Evolutionary conservation across 2,329 filamentous ascomycete species (phyloP).

Genomic region (Chrysosphaeria jannelii): DNA sequence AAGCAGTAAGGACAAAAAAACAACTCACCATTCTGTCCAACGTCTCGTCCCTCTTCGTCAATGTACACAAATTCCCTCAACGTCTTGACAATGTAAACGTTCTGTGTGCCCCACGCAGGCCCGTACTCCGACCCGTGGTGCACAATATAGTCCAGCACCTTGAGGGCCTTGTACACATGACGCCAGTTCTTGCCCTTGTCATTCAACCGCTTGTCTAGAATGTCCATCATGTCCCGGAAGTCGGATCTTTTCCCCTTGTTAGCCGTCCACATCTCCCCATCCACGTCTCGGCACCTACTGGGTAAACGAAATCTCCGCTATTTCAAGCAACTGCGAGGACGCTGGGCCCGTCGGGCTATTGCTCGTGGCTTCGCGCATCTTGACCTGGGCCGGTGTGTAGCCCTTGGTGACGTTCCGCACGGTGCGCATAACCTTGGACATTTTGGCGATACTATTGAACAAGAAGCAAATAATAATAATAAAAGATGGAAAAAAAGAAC

Average conservation of each 20-base stretch:
- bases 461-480: not conserved
- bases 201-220: slow-evolving; percentile 94
- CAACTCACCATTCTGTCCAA: slow-evolving; percentile 63
- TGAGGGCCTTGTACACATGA: slow-evolving; percentile 88
- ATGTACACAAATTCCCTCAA: slow-evolving; percentile 89
- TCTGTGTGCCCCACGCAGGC: slow-evolving; percentile 93
- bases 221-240: slow-evolving; percentile 99
- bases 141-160: slow-evolving; percentile 90
- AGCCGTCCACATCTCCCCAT: too few relatives aligned
- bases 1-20: not conserved
- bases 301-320: slow-evolving; percentile 91
- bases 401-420: slow-evolving; percentile 99
- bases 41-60: slow-evolving; percentile 82
- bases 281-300: slow-evolving; percentile 33
- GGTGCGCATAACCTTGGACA: slow-evolving; percentile 93
- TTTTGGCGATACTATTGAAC: slow-evolving; percentile 14
- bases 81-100: slow-evolving; percentile 96
- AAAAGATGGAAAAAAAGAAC: not conserved
- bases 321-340: slow-evolving; percentile 94
- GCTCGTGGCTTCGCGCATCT: slow-evolving; percentile 95
- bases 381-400: slow-evolving; percentile 87
- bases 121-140: slow-evolving; percentile 92
- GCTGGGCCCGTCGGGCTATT: slow-evolving; percentile 98
- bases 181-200: slow-evolving; percentile 99
- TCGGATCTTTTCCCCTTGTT: too few relatives aligned